Base-by-base conservation (phyloP, 2,329 filamentous ascomycete genomes). In the Elsinoe arachidis region DNA sequence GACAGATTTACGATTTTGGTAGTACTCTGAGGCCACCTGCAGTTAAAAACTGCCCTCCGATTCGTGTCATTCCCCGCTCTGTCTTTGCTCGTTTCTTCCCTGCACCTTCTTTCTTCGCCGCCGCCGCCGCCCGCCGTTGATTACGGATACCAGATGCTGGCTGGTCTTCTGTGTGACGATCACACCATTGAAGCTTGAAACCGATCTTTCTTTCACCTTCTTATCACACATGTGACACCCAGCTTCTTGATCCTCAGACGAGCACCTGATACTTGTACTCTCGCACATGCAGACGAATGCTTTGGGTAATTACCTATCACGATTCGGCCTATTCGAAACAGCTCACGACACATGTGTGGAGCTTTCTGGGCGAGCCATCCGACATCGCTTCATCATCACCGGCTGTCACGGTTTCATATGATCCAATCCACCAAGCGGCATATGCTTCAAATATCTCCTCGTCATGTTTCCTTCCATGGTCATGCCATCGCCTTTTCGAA, bases 401-500 rank as follows among this genome's bases (percentile, higher is more conserved):
- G 12, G 14, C 9, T 43, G 14, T 43, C 17, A 23, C 23, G 23
- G 23, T 26, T 26, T 26, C 23, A 26, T 26, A 26, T 26, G 23
- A 26, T 26, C 23, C 23, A 26, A 26, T 26, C 26, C 26, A 30
- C 26, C 7, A 5, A 30, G 26, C 26, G 9, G 26, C 5, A 30
- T 9, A 5, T 30, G 26, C 26, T 30, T 30, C 26, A 30, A 7
- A 30, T 30, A 30, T 7, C 26, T 30, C 9, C 7, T 5, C 26
- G 26, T 30, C 26, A 30, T 30, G 7, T 30, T 30, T 9, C 26
- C 26, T 5, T 30, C 26, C 26, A 30, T 30, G 26, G 5, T 30
- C 7, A 14, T 39, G 19, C 37, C 35, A 44, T 37, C 38, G 44
- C 58, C 21, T 15, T 56, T n/a, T 34, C 26, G 55, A 77, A 77